Base-by-base conservation (phyloP, 768 basidiomycete genomes). In the Exidia glandulosa region DNA sequence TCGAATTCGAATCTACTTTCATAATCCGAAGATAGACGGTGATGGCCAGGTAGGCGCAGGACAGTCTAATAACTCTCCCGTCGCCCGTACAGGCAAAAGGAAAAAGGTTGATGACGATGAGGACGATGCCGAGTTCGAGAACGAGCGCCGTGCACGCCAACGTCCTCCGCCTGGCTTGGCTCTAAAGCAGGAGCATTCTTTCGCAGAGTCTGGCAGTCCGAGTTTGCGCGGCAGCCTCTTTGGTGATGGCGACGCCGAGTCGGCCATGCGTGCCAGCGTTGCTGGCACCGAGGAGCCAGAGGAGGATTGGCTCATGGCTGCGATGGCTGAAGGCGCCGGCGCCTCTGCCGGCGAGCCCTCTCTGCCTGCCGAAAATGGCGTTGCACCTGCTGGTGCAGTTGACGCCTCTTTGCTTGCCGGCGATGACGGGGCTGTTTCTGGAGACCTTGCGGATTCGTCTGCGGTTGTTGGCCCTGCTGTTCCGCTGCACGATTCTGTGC, bases 1-100 rank as follows among this genome's bases (percentile, higher is more conserved):
- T 48, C 86, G 90, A 63, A 85, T 93, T 66, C 87, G 90, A 67
- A 89, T 93, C 60, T 93, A 93, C 76, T 93, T 93, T 77, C 90
- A 92, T 75, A 91, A 90, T 29, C 90, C 90, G 62, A 54, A 27
- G 50, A 31, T 54, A 13, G 25, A 54, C 25, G 50, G 87, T 87
- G 63, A 83, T 63, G 80, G 85, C n/a, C n/a, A n/a, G 67, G 88
- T 64, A 65, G 56, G 62, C 63, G 64, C 64, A 67, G 54, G 74
- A 78, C 69, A 75, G 73, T 73, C 56, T 75, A 79, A 50, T 80
- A n/a, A n/a, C n/a, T 83, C 63, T 84, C 86, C 57, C 62, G 66
- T 25, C 69, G 72, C 79, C 16, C 81, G 87, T 68, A 90, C 88
- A 71, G 89, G 88, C 61, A 91, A 91, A 73, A 80, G 89, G 68